These are phyloP conservation scores for Colletotrichum sp. DNA, from an alignment of 2,329 filamentous ascomycete species.

Conservation along the genomic window DNA sequence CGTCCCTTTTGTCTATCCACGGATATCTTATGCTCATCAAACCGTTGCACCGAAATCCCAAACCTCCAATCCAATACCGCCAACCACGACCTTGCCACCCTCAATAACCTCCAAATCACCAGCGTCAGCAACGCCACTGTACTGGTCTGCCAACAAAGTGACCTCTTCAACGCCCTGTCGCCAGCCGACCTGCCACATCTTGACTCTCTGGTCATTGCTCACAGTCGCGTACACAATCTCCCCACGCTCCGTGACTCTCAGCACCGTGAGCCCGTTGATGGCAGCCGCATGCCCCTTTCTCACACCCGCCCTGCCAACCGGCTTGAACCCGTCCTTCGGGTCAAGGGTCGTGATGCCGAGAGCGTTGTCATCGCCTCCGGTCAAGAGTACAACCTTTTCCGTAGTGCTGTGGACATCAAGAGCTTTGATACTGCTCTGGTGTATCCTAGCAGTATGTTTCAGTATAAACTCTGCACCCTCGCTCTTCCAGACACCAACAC, in stretches of 20 bases:
- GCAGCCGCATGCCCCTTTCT: conserved; percentile 73
- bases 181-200: conserved; percentile 51
- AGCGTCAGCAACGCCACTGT: conserved; percentile 66
- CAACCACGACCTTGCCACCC: conserved; percentile 39
- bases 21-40: neutral
- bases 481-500: conserved; percentile 65
- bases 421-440: conserved; percentile 83
- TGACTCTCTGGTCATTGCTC: conserved; percentile 68
- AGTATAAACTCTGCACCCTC: conserved; percentile 28
- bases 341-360: conserved; percentile 61
- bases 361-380: conserved; percentile 89
- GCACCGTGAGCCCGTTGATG: conserved; percentile 62
- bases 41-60: conserved; percentile 34
- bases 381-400: conserved; percentile 61
- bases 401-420: conserved; percentile 48
- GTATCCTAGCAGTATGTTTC: conserved; percentile 53
- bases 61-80: conserved; percentile 52
- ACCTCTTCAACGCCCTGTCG: conserved; percentile 28
- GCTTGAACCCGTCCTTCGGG: conserved; percentile 26
- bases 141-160: conserved; percentile 51
- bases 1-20: neutral
- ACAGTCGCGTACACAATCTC: conserved; percentile 40
- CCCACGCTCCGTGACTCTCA: conserved; percentile 25
- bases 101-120: conserved; percentile 53
- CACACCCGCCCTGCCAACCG: conserved; percentile 38